Base-by-base conservation (phyloP, 352 stramenopile species). In the Phytophthora kernoviae region DNA sequence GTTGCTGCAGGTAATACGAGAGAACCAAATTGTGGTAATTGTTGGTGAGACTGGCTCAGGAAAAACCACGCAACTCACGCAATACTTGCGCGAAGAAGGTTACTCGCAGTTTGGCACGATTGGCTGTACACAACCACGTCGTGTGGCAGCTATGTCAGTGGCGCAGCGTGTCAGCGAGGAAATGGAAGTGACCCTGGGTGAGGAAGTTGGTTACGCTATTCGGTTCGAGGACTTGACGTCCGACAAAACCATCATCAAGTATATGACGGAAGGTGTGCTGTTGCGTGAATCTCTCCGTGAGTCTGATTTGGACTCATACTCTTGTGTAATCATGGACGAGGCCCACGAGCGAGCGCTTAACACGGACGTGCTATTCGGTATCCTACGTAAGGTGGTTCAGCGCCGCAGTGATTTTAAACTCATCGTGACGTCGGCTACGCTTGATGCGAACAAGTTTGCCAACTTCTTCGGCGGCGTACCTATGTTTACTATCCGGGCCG, bases 1-100 rank as follows among this genome's bases (percentile, higher is more conserved):
- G 55, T 70, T 99, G 24, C 54, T 99, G 33, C 91, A 98, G 42
- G 91, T 99, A 14, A 97, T 99, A 52, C 86, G 96, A 24, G 97
- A 99, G 66, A 99, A 99, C 68, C 93, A 98, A 65, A 94, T 99
- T 57, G 93, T 99, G 8, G 96, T 99, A 52, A 98, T 99, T 67
- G 96, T 99, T 8, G 97, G 97, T 21, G 97, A 99, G 68, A 99
- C 97, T 5, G 97, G 97, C 18, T 97, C 86, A 4, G 94, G 96
- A 30, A 99, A 99, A 73, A 99, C 97, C 6, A 99, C 97, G 14
- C 97, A 99, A 65, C 73, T 99, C 6, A 99, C 96, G 6, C 96
- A 99, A 70, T 98, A 97, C 26, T 66, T 98, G 15, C 88, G 90
- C 49, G 94, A 98, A 67, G 91, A 97, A 68, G 85, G 91, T 4